A percentile compares a stretch with the other conserved stretches of the same genome.
phyloP scores from a whole-genome alignment of 1,284 basidiomycete species.

The Peniophora sp. region DNA sequence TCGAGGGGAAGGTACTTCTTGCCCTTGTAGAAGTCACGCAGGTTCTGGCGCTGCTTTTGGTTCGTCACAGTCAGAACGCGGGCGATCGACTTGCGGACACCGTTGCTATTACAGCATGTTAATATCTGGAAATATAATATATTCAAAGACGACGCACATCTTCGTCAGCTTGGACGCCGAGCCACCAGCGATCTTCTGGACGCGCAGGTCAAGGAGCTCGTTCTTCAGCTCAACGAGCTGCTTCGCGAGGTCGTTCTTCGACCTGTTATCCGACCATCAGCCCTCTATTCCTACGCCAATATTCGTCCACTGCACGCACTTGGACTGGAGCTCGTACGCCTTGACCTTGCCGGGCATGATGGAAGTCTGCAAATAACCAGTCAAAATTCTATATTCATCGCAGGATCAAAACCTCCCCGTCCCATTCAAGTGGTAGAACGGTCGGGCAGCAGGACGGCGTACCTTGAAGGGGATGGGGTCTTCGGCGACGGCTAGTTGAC shows the following conservation, averaged over 20 bases:
- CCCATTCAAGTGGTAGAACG: too few relatives aligned
- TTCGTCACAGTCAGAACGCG: constrained; percentile 98
- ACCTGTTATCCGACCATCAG: constrained; percentile 49
- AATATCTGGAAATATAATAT: constrained; percentile 4
- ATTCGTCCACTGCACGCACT: constrained; percentile 48
- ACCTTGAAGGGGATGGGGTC: too few relatives aligned
- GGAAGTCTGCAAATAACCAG: constrained; percentile 17
- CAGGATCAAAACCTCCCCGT: too few relatives aligned
- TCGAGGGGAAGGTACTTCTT: constrained; percentile 98
- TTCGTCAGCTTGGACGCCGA: constrained; percentile 94
- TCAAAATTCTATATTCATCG: not conserved
- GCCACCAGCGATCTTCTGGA: constrained; percentile 97
- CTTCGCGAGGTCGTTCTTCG: constrained; percentile 95
- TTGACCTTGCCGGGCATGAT: constrained; percentile 87
- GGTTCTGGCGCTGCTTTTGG: constrained; percentile 95
- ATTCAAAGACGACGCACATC: constrained; percentile 62
- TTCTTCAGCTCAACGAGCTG: constrained; percentile 94
- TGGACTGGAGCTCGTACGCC: constrained; percentile 97
- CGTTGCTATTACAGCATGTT: constrained; percentile 51
- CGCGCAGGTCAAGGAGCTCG: constrained; percentile 89
- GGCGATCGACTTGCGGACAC: constrained; percentile 98
- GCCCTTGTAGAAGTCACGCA: constrained; percentile 96
- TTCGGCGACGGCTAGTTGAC: too few relatives aligned
- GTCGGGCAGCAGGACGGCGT: too few relatives aligned
- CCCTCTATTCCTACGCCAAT: not conserved